phyloP scores from a whole-genome alignment of 345 rosid species.

The Boechera divaricarpa region DNA sequence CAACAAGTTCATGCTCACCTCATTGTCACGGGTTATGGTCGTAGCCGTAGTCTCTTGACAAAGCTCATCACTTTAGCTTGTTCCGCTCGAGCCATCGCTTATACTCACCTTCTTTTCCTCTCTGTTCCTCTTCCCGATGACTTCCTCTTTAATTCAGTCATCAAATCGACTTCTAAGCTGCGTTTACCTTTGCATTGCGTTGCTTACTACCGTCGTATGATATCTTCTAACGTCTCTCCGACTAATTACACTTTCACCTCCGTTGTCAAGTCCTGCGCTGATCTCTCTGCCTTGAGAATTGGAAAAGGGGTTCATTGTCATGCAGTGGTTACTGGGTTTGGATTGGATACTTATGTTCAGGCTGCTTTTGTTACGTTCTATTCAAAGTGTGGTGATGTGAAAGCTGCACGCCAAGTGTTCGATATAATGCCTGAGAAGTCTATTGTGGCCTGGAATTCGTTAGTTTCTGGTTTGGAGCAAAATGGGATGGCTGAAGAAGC shows the following conservation, averaged over 20 bases:
- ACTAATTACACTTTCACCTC: slow-evolving; percentile 76
- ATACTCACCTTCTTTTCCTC: slow-evolving; percentile 58
- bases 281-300: slow-evolving; percentile 52
- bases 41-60: slow-evolving; percentile 70
- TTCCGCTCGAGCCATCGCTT: slow-evolving; percentile 59
- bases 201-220: slow-evolving; percentile 63
- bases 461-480: slow-evolving; percentile 83
- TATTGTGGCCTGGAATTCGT: slow-evolving; percentile 83
- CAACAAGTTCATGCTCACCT: slow-evolving; percentile 70
- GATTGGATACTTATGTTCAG: slow-evolving; percentile 67
- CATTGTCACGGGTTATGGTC: slow-evolving; percentile 59
- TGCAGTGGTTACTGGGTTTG: slow-evolving; percentile 60
- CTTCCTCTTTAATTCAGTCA: slow-evolving; percentile 70
- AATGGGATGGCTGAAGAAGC: slow-evolving; percentile 71
- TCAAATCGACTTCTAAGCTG: slow-evolving; percentile 61
- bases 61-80: slow-evolving; percentile 71
- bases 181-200: slow-evolving; percentile 55
- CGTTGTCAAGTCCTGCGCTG: slow-evolving; percentile 72
- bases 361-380: slow-evolving; percentile 68
- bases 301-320: slow-evolving; percentile 70
- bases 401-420: slow-evolving; percentile 66
- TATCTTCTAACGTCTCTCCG: slow-evolving; percentile 50
- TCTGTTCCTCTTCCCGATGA: slow-evolving; percentile 67
- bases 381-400: slow-evolving; percentile 51
- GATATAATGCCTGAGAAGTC: slow-evolving; percentile 66